These are phyloP conservation scores for Xylaria bambusicola DNA, from an alignment of 495 filamentous ascomycete species.

Conservation along the genomic window DNA sequence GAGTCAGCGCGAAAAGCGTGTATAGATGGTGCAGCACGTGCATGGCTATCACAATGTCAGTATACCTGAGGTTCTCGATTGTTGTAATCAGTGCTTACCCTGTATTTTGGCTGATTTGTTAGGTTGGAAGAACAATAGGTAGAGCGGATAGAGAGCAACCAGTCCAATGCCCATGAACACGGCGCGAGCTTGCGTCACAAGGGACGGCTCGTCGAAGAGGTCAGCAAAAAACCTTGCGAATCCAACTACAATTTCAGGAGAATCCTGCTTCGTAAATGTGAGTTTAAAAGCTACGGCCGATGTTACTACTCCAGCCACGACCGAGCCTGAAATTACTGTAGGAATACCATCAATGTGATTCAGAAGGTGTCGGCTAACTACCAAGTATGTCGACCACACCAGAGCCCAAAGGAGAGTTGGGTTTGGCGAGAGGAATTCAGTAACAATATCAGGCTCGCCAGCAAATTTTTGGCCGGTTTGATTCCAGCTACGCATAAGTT, in stretches of 20 bases:
- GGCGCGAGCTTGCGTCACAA: slow-evolving; percentile 54
- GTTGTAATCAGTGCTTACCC: slow-evolving; percentile 25
- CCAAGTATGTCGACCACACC: slow-evolving; percentile 67
- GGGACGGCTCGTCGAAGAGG: slow-evolving; percentile 44
- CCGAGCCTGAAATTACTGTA: slow-evolving; percentile 24
- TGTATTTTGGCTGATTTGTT: slow-evolving; percentile 24
- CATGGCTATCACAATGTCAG: slow-evolving; percentile 31
- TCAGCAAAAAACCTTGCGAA: slow-evolving; percentile 46
- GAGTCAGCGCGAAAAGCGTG: slow-evolving; percentile 79
- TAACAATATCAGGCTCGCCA: slow-evolving; percentile 82
- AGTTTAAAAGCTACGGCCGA: slow-evolving; percentile 81
- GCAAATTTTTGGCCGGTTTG: slow-evolving; percentile 96
- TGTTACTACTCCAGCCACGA: slow-evolving; percentile 43
- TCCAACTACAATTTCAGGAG: slow-evolving; percentile 74
- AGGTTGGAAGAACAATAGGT: slow-evolving; percentile 24
- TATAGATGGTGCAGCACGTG: slow-evolving; percentile 65
- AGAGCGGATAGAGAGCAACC: slow-evolving; percentile 40
- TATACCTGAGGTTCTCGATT: slow-evolving; percentile 18
- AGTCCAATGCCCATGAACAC: slow-evolving; percentile 56
- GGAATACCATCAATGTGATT: slow-evolving; percentile 38
- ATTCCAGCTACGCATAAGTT: slow-evolving; percentile 81
- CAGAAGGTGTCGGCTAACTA: slow-evolving; percentile 37
- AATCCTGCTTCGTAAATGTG: slow-evolving; percentile 77
- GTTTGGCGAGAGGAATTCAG: slow-evolving; percentile 62
- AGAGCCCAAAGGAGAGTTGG: slow-evolving; percentile 72